Base-by-base conservation (phyloP, 2,329 filamentous ascomycete species). In the Thyridium curvatum region DNA sequence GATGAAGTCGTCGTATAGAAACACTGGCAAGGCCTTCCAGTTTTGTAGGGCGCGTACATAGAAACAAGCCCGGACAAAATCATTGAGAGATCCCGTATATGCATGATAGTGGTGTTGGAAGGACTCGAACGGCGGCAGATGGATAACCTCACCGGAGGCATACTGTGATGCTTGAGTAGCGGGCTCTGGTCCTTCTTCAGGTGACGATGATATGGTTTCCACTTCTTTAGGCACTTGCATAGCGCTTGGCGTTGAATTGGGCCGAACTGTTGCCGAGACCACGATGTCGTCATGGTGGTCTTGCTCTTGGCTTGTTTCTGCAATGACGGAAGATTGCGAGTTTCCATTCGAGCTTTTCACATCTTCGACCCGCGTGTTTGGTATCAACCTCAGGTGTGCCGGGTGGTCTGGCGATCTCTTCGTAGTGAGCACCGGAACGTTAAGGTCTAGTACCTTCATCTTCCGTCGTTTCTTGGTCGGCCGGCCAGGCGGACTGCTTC, bases 1-100 rank as follows among this genome's bases (percentile, higher is more conserved):
- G 34, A 78, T 64, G 38, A 76, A 72, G 39, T 77, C 74, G 46
- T 78, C 74, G 42, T 66, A 77, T 0, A 74, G 49, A 38, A 57
- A 71, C 17, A 63, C 60, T 12, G 62, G 58, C 14, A 74, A 48
- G 4, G 46, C 37, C 8, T 55, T 53, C 12, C 53, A 46, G 17
- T 53, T 47, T 32, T 56, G 53, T 2, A 71, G 53, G 37, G 58
- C 60, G 14, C 65, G 53, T 8, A 76, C 48, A 44, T 59, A 68
- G 0, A 68, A 50, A 37, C 71, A 66, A 0, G 67, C 68, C 16
- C 56, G 58, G 17, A 74, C 49, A 38, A 77, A 77, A 9, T 62
- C 51, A 4, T 46, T 48, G 4, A 61, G 49, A 18, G 49, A 64
- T 2, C 65, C 70, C 2, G 41, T 41, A 37, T 67, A 68, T 15